Conservation (phyloP, 352 stramenopile species). For the Pythium insidiosum region DNA sequence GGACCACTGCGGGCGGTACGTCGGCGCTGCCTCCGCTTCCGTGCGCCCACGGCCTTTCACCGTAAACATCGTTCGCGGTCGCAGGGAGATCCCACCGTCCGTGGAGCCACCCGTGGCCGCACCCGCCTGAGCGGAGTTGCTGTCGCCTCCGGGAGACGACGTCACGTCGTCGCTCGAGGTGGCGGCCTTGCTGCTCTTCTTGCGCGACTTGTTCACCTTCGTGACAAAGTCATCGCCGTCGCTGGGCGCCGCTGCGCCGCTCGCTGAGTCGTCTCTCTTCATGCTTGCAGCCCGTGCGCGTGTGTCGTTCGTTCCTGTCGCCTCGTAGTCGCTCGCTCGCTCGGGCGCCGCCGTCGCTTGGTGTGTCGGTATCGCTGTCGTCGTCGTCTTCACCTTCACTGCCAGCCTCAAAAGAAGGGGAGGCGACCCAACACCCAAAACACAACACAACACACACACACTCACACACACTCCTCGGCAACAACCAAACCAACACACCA, state of each 20-base stretch:
- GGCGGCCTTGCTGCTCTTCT: conserved; percentile 27
- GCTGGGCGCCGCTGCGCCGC: too few relatives aligned
- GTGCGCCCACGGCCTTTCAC: conserved; percentile 74
- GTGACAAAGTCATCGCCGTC: conserved; percentile 66
- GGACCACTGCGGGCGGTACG: conserved; percentile 79
- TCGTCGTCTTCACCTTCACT: too few relatives aligned
- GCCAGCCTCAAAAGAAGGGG: too few relatives aligned
- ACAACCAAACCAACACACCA: too few relatives aligned
- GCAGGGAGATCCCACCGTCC: conserved; percentile 50
- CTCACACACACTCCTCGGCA: too few relatives aligned
- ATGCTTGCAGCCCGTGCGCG: conserved; percentile 4
- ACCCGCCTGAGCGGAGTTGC: conserved; percentile 12
- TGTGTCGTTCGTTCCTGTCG: not conserved
- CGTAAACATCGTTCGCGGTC: conserved; percentile 85
- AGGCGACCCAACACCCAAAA: too few relatives aligned
- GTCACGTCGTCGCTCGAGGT: conserved; percentile 9
- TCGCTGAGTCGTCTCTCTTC: conserved; percentile 26
- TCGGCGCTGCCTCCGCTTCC: conserved; percentile 47
- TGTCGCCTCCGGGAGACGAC: conserved; percentile 4
- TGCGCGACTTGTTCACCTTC: conserved; percentile 67
- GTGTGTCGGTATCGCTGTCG: not conserved
- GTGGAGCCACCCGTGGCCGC: conserved; percentile 4
- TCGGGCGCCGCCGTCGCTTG: not conserved
- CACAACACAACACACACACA: too few relatives aligned
- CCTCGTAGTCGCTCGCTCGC: too few relatives aligned